Evolutionary conservation across 225 moss, liverwort and hornwort genomes (phyloP), one percentile per base, ranked within the genome.

Genomic region (Pseudoscleropodium purum): DNA sequence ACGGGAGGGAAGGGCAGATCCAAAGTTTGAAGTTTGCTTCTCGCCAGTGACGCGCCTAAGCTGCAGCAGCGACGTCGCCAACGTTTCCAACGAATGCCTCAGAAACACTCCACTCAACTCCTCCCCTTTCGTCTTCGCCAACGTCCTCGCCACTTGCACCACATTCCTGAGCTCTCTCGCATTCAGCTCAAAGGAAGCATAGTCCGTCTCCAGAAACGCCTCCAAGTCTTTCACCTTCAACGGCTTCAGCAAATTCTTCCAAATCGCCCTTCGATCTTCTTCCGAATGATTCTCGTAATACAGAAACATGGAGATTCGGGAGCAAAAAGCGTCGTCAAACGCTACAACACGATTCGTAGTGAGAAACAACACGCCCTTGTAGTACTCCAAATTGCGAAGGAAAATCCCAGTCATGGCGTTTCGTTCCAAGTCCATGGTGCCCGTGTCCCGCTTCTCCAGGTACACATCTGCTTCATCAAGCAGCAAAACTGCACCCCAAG

Each of bases 121-220:
- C 78, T 89, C 90, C 20, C 88, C 86, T 19, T 82, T 72, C 39
- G 82, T 89, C 83, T 47, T 88, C 5, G 95, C 93, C 88, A 91
- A 61, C 3, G 92, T 93, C 60, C 77, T 89, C 56, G 92, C 94
- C 41, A 84, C 81, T 43, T 90, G 93, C 67, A 94, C 90, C 47
- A 91, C 92, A 52, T 95, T 96, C 52, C 92, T 90, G 37, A 96
- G 93, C 72, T 96, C 95, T 36, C 93, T 92, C 59, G 92, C 95
- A 73, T 96, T 96, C 36, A 94, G 36, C 12, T 92, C 87, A 15
- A 76, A 78, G 0, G 49, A 88, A 13, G 91, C 92, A 43, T 92
- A 89, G 16, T 77, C 87, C 10, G 47, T 60, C 18, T 64, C 67
- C 8, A 84, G 26, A 52, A 65, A 86, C 23, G 61, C 73, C 8